Percentiles rank a stretch among this genome's conserved stretches.
These are phyloP conservation scores for Trypanosoma rangeli DNA, from an alignment of 208 protist genomes.

Conservation along the genomic window DNA sequence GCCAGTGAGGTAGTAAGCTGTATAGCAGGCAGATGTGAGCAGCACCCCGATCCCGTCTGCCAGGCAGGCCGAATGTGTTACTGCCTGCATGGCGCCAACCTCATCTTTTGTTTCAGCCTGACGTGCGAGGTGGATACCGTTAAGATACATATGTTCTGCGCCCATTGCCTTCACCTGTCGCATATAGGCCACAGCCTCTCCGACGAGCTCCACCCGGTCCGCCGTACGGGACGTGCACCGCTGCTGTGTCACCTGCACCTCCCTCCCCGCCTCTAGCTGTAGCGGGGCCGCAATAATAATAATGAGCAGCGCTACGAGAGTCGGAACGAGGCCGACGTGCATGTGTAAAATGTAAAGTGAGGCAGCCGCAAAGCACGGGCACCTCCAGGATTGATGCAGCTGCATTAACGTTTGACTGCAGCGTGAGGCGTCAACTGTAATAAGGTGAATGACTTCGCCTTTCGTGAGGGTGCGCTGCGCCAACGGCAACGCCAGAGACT, in stretches of 20 bases:
- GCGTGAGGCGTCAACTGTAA: conserved; percentile 61
- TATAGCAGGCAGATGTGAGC: conserved; percentile 62
- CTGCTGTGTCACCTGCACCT: conserved; percentile 47
- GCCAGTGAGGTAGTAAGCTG: conserved; percentile 16
- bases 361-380: conserved; percentile 58
- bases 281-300: conserved; percentile 57
- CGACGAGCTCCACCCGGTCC: conserved; percentile 58
- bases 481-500: conserved; percentile 54
- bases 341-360: conserved; percentile 66
- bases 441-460: conserved; percentile 54
- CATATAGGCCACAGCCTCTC: conserved; percentile 59
- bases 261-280: conserved; percentile 43
- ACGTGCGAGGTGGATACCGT: conserved; percentile 41
- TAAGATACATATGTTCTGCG: conserved; percentile 45
- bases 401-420: conserved; percentile 69
- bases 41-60: conserved; percentile 62
- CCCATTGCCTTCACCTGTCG: conserved; percentile 77
- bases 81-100: conserved; percentile 35
- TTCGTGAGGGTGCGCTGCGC: conserved; percentile 63
- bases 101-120: conserved; percentile 47
- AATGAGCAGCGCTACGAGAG: conserved; percentile 47
- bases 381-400: conserved; percentile 76
- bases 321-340: conserved; percentile 64
- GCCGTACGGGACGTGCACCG: conserved; percentile 43
- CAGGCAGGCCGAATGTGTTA: conserved; percentile 25